A percentile compares a stretch with the other conserved stretches of the same genome.
Conservation (phyloP, 805 yeast genomes). For the Teunomyces stri region DNA sequence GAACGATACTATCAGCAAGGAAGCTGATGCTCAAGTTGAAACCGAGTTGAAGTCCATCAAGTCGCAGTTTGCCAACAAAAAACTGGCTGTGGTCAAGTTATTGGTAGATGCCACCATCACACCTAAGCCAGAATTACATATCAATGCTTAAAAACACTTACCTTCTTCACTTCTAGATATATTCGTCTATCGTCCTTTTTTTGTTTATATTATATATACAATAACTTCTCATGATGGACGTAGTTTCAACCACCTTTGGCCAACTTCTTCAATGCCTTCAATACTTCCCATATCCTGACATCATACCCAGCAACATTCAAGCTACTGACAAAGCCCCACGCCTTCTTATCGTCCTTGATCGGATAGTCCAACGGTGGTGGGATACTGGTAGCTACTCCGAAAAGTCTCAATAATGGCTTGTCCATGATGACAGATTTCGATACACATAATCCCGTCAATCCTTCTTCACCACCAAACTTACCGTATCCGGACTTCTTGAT, state of each 20-base stretch:
- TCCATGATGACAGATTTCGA: conserved; percentile 89
- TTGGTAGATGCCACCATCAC: conserved; percentile 75
- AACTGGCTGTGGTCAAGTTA: conserved; percentile 65
- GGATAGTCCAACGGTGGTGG: conserved; percentile 94
- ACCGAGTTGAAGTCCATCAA: conserved; percentile 68
- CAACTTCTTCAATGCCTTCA: conserved; percentile 37
- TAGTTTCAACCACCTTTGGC: conserved; percentile 29
- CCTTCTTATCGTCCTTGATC: conserved; percentile 70
- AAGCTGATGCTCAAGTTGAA: conserved; percentile 74
- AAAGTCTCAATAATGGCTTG: conserved; percentile 56
- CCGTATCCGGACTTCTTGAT: conserved; percentile 92
- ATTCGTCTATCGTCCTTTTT: conserved; percentile 5
- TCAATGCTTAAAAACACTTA: conserved; percentile 50
- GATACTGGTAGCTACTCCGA: conserved; percentile 68
- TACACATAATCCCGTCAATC: conserved; percentile 82
- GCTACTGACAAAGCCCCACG: conserved; percentile 85
- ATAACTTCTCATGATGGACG: neutral
- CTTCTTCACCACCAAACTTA: conserved; percentile 97
- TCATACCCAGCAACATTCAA: conserved; percentile 86
- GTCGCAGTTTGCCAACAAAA: conserved; percentile 60
- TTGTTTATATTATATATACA: conserved; percentile 5
- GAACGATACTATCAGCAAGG: conserved; percentile 72
- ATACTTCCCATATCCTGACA: conserved; percentile 63
- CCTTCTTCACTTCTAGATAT: neutral
- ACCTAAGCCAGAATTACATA: conserved; percentile 81